Percentiles rank a stretch among this genome's conserved stretches.
These are phyloP conservation scores for Suhomyces sp. DNA, from an alignment of 805 yeast species.

Conservation along the genomic window DNA sequence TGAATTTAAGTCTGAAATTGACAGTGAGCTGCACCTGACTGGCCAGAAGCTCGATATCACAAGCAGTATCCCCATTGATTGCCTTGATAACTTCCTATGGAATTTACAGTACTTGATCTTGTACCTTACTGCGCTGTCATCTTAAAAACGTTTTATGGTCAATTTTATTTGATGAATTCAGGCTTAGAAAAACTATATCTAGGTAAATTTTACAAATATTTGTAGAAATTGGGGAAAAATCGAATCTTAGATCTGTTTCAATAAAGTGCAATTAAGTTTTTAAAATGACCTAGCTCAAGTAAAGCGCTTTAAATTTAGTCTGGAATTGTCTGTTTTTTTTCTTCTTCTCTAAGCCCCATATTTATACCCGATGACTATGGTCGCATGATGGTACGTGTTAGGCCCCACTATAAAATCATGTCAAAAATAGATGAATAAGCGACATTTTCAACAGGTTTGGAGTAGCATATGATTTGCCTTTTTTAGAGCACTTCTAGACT, in stretches of 20 bases:
- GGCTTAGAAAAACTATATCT: neutral
- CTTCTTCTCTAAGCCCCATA: neutral
- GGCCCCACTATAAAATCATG: neutral
- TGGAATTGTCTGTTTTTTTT: neutral
- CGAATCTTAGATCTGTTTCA: neutral
- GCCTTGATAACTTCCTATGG: slow-evolving; percentile 42
- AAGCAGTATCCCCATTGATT: slow-evolving; percentile 32
- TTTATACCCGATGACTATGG: neutral
- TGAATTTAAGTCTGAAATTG: slow-evolving; percentile 9
- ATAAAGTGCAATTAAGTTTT: neutral
- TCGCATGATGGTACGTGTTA: neutral
- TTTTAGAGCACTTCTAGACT: neutral
- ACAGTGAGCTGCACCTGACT: slow-evolving; percentile 3
- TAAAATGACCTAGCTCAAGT: neutral
- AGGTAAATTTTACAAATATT: neutral
- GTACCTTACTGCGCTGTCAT: slow-evolving; percentile 26
- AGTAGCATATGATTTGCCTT: neutral
- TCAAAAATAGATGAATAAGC: neutral
- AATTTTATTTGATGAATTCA: neutral
- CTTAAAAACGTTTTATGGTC: neutral
- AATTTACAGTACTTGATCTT: slow-evolving; percentile 34
- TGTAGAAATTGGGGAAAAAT: neutral
- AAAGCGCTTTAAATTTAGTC: neutral
- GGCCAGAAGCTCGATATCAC: slow-evolving; percentile 1
- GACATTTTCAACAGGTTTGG: neutral